Conservation (phyloP, 768 basidiomycete species). For the Candolleomyces efflorescens region DNA sequence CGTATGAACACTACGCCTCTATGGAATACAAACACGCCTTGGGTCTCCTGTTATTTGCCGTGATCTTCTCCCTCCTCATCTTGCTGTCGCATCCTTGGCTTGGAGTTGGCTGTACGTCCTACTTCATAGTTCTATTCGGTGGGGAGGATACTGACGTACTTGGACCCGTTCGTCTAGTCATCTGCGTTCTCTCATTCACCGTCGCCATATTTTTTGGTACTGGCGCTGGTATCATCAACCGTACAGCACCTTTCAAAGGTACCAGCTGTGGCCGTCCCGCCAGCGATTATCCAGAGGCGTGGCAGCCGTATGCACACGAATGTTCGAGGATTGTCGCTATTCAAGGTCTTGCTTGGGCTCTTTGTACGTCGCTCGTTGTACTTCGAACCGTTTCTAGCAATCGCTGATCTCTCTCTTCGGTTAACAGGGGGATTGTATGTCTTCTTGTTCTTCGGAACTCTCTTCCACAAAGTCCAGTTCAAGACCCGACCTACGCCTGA, state of each 20-base stretch:
- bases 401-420: not conserved
- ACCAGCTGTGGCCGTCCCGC: slow-evolving; percentile 15
- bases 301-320: slow-evolving; percentile 20
- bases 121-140: not conserved
- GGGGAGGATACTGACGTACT: not conserved
- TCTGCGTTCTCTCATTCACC: slow-evolving; percentile 21
- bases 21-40: slow-evolving; percentile 25
- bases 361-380: slow-evolving; percentile 20
- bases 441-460: slow-evolving; percentile 22
- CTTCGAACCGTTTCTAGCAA: not conserved
- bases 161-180: slow-evolving; percentile 14
- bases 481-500: slow-evolving; percentile 20
- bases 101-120: slow-evolving; percentile 19
- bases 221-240: slow-evolving; percentile 26
- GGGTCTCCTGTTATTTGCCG: slow-evolving; percentile 24
- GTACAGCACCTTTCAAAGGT: slow-evolving; percentile 22
- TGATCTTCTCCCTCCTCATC: slow-evolving; percentile 21
- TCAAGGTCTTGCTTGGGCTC: slow-evolving; percentile 25
- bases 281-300: slow-evolving; percentile 17
- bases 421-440: slow-evolving; percentile 23
- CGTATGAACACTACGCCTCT: slow-evolving; percentile 21
- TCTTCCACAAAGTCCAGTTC: slow-evolving; percentile 24
- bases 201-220: slow-evolving; percentile 29
- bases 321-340: slow-evolving; percentile 24
- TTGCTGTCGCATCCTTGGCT: slow-evolving; percentile 22